Evolutionary conservation across 371 early-diverging fungal species (phyloP).

Genomic region (Lichtheimia hyalospora): DNA sequence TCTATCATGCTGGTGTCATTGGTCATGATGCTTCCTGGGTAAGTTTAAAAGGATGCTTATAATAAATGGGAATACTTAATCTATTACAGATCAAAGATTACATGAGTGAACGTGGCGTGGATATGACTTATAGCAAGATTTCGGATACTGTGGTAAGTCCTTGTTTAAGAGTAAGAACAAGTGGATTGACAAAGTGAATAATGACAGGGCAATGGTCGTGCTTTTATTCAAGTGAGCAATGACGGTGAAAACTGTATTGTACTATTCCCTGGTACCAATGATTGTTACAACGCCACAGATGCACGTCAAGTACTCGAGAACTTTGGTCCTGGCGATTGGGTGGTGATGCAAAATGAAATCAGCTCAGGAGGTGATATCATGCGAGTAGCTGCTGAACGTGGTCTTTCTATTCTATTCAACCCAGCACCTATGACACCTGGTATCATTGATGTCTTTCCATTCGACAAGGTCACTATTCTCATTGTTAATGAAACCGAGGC

Average conservation of each 20-base stretch:
- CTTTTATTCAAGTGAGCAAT: slow-evolving; percentile 78
- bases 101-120: slow-evolving; percentile 40
- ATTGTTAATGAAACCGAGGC: slow-evolving; percentile 85
- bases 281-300: slow-evolving; percentile 43
- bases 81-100: slow-evolving; percentile 29
- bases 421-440: slow-evolving; percentile 80
- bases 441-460: slow-evolving; percentile 50
- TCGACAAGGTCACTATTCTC: slow-evolving; percentile 72
- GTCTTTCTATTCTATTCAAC: slow-evolving; percentile 77
- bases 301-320: slow-evolving; percentile 34
- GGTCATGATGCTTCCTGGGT: slow-evolving; percentile 88
- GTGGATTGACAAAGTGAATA: background rate
- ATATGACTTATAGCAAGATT: slow-evolving; percentile 29
- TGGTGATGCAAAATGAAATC: slow-evolving; percentile 88
- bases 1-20: slow-evolving; percentile 80
- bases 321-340: slow-evolving; percentile 61
- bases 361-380: slow-evolving; percentile 71
- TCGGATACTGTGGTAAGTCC: slow-evolving; percentile 31
- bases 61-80: background rate
- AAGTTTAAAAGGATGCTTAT: slow-evolving; percentile 12
- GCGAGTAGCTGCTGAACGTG: slow-evolving; percentile 52
- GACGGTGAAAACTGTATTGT: slow-evolving; percentile 87
- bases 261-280: slow-evolving; percentile 82
- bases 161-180: background rate
- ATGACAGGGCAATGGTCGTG: slow-evolving; percentile 74